Percentiles rank a stretch among this genome's conserved stretches.
These are phyloP conservation scores for Cylindrotheca closterium DNA, from an alignment of 108 stramenopile genomes.

Conservation along the genomic window DNA sequence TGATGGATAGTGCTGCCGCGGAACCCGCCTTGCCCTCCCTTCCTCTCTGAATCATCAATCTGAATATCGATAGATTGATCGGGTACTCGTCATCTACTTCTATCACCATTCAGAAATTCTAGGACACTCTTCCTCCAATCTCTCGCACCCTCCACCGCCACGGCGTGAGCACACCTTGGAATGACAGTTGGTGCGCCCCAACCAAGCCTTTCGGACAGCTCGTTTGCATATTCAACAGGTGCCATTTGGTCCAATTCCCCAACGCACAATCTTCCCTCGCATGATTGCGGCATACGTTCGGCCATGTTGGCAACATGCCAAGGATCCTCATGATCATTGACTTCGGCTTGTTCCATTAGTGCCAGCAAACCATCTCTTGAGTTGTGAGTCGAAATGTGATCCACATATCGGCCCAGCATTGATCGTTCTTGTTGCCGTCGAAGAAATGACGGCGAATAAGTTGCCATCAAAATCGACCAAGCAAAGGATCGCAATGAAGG, in stretches of 20 bases:
- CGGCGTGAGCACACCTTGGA: constrained; percentile 53
- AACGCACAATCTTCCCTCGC: constrained; percentile 32
- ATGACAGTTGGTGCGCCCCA: constrained; percentile 17
- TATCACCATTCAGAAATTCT: constrained; percentile 33
- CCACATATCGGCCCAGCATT: constrained; percentile 15
- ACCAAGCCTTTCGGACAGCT: constrained; percentile 25
- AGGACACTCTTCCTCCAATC: constrained; percentile 50
- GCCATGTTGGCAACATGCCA: constrained; percentile 57
- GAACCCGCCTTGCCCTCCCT: no score
- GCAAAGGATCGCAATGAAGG: constrained; percentile 50
- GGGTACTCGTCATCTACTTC: no score
- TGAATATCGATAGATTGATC: no score
- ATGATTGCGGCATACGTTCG: constrained; percentile 26
- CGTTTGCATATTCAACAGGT: constrained; percentile 25
- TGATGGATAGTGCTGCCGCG: no score
- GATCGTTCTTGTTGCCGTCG: constrained; percentile 10
- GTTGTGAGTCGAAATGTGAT: constrained; percentile 30
- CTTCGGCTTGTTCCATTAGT: constrained; percentile 51
- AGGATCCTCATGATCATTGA: constrained; percentile 18
- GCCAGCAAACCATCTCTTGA: constrained; percentile 42
- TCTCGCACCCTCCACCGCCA: constrained; percentile 45
- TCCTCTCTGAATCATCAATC: no score
- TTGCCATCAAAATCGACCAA: constrained; percentile 56
- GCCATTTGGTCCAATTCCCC: constrained; percentile 60
- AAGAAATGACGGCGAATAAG: constrained; percentile 56